Conservation (phyloP, 768 basidiomycete genomes). For the Tulasnella calospora region DNA sequence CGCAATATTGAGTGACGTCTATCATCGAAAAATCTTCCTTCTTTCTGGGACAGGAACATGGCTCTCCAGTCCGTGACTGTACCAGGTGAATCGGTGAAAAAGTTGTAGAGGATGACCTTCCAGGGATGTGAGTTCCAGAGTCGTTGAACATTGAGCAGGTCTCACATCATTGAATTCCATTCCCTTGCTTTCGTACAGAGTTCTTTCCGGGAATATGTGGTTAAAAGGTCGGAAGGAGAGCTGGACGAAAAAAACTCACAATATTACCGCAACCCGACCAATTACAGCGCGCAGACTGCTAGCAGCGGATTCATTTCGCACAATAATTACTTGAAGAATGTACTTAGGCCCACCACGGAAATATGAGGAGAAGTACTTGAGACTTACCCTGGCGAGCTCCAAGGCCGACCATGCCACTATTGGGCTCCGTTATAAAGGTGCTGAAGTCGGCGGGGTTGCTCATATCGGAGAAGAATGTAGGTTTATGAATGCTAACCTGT, state of each 20-base stretch:
- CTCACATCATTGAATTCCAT: constrained; percentile 60
- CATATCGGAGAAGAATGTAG: not conserved
- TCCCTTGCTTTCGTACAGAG: constrained; percentile 61
- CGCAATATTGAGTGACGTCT: constrained; percentile 7
- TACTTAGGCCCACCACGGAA: not conserved
- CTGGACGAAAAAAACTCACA: not conserved
- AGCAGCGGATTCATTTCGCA: not conserved
- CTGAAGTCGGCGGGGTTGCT: not conserved
- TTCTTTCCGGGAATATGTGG: constrained; percentile 30
- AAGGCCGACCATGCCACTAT: not conserved
- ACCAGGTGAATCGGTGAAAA: constrained; percentile 60
- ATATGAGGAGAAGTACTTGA: too few relatives aligned
- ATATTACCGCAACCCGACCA: not conserved
- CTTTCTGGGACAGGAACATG: not conserved
- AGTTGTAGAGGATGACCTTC: constrained; percentile 68
- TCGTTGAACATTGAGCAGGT: not conserved
- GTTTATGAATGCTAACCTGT: not conserved
- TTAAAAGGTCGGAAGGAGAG: not conserved
- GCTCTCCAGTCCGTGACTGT: constrained; percentile 56
- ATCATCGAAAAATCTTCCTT: not conserved
- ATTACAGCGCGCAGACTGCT: not conserved
- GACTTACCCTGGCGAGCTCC: not conserved
- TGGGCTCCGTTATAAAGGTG: not conserved
- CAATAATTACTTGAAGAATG: constrained; percentile 9
- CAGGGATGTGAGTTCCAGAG: not conserved